Conservation (phyloP, 2,329 filamentous ascomycete genomes). For the Periconia digitata region DNA sequence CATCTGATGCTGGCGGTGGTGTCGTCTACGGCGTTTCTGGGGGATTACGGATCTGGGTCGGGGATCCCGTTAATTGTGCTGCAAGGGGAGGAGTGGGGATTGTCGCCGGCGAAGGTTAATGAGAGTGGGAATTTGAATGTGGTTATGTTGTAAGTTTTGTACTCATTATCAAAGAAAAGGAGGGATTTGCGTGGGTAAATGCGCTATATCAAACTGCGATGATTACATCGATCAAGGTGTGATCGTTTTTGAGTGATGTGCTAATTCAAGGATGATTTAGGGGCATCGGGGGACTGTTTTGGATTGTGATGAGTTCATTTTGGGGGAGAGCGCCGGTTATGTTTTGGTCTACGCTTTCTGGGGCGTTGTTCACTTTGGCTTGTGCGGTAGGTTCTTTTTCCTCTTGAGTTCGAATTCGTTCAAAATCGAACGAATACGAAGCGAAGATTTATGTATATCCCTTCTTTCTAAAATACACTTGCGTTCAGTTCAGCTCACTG, state of each 20-base stretch:
- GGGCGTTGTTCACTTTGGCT: conserved; percentile 42
- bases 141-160: conserved; percentile 49
- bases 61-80: conserved; percentile 33
- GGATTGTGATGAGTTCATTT: conserved; percentile 20
- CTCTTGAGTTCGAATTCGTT: too few species aligned
- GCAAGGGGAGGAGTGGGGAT: conserved; percentile 49
- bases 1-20: conserved; percentile 53
- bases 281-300: conserved; percentile 41
- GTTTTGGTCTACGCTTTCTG: conserved; percentile 48
- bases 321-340: conserved; percentile 43
- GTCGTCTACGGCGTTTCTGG: conserved; percentile 50
- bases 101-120: conserved; percentile 53
- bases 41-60: conserved; percentile 52
- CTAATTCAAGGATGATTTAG: too few species aligned
- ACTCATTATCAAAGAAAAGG: too few species aligned
- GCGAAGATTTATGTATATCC: too few species aligned
- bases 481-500: too few species aligned
- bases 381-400: too few species aligned
- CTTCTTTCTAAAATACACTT: too few species aligned
- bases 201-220: too few species aligned
- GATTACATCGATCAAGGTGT: too few species aligned
- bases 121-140: conserved; percentile 56
- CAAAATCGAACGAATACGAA: too few species aligned
- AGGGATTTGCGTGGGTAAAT: too few species aligned
- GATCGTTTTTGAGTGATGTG: too few species aligned